Conservation (phyloP, 1,139 yeast species). For the Diutina siamensis region DNA sequence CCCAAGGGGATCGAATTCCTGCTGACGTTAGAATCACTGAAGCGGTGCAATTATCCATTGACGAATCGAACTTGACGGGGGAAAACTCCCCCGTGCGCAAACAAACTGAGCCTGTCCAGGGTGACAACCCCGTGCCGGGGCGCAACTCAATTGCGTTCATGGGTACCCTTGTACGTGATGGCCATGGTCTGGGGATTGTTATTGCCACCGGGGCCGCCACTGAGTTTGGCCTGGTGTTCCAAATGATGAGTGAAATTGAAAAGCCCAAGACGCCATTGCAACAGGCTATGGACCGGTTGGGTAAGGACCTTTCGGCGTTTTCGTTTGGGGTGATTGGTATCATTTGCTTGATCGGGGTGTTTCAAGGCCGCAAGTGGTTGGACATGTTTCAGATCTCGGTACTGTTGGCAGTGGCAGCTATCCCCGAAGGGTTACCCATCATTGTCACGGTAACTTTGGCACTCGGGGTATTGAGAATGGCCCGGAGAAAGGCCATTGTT, state of each 20-base stretch:
- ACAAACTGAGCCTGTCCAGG: constrained; percentile 18
- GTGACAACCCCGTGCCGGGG: constrained; percentile 36
- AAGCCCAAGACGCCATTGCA: constrained; percentile 96
- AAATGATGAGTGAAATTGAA: constrained; percentile 87
- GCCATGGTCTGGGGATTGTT: constrained; percentile 88
- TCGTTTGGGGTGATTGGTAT: constrained; percentile 79
- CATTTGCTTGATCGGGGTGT: constrained; percentile 74
- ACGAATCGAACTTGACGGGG: constrained; percentile 90
- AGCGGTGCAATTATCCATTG: constrained; percentile 69
- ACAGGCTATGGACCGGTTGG: constrained; percentile 86
- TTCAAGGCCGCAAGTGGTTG: constrained; percentile 88
- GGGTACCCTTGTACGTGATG: constrained; percentile 95
- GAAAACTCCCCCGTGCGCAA: constrained; percentile 82
- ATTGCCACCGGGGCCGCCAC: constrained; percentile 80
- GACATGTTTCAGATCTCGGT: constrained; percentile 97
- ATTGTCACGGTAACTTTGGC: constrained; percentile 95
- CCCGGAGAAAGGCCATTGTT: constrained; percentile 83
- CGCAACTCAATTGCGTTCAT: constrained; percentile 75
- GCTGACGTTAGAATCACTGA: constrained; percentile 80
- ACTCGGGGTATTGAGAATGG: constrained; percentile 91
- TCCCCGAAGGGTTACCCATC: constrained; percentile 95
- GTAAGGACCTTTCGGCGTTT: constrained; percentile 73
- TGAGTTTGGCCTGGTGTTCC: constrained; percentile 79
- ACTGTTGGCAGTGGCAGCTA: constrained; percentile 94
- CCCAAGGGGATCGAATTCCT: constrained; percentile 90